Conservation (phyloP, 495 filamentous ascomycete genomes). For the Sordaria brevicollis region DNA sequence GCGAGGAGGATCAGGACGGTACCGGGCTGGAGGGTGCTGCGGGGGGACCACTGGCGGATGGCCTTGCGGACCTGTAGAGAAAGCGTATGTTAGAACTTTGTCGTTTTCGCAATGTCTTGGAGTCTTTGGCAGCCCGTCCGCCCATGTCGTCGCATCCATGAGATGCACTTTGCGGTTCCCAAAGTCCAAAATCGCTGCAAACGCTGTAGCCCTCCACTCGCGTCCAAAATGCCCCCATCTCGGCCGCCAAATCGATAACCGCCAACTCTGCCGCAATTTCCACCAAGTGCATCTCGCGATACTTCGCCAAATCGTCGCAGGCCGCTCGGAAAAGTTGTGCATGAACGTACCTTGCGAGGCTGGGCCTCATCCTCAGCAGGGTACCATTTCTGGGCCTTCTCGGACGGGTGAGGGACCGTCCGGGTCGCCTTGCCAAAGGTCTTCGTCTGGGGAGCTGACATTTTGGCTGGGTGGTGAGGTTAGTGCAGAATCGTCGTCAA, state of each 20-base stretch:
- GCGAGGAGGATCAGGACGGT: constrained; percentile 96
- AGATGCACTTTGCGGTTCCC: neutral
- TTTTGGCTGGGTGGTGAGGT: constrained; percentile 31
- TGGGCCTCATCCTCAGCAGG: constrained; percentile 86
- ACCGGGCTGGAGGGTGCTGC: constrained; percentile 81
- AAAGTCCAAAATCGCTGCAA: neutral
- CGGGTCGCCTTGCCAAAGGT: constrained; percentile 96
- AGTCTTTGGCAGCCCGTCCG: neutral
- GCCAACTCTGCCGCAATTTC: constrained; percentile 3
- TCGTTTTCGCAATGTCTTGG: neutral
- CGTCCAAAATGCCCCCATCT: constrained; percentile 2
- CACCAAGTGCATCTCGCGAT: constrained; percentile 7
- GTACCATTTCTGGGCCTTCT: constrained; percentile 99
- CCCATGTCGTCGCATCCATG: neutral
- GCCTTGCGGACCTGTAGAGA: constrained; percentile 79
- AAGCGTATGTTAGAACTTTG: constrained; percentile 18
- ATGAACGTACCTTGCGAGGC: constrained; percentile 78
- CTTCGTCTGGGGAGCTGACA: constrained; percentile 61
- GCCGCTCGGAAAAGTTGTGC: constrained; percentile 6
- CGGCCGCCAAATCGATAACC: neutral
- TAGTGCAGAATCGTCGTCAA: constrained; percentile 28
- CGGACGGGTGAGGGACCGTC: constrained; percentile 66
- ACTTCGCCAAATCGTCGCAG: constrained; percentile 1
- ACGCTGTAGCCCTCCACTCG: neutral
- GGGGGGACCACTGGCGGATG: constrained; percentile 71